Evolutionary conservation across 768 basidiomycete genomes (phyloP).

Genomic region (Tubosaeta brunneosetosa): DNA sequence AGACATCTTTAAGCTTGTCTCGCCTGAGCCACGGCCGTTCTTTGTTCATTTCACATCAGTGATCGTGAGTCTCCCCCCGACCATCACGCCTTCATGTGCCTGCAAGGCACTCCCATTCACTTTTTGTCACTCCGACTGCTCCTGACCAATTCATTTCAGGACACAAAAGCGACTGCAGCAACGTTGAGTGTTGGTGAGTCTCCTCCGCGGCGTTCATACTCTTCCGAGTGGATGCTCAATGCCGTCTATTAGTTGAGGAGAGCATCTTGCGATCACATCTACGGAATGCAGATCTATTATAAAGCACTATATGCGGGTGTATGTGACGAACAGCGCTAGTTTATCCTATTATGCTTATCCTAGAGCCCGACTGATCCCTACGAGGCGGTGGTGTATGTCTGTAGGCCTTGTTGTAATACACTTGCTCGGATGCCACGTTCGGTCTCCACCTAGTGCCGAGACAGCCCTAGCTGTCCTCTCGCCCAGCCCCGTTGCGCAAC

Average conservation of each 20-base stretch:
- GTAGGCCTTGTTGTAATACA: not conserved
- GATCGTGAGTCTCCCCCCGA: constrained; percentile 47
- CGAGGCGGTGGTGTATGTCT: not conserved
- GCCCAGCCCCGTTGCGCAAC: constrained; percentile 44
- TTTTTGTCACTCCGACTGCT: not conserved
- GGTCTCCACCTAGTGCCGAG: not conserved
- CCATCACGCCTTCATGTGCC: constrained; percentile 4
- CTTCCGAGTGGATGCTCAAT: constrained; percentile 1
- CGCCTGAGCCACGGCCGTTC: constrained; percentile 62
- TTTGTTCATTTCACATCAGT: constrained; percentile 74
- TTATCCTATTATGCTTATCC: not conserved
- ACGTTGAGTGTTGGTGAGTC: constrained; percentile 63
- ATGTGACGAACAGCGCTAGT: not conserved
- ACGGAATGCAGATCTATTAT: constrained; percentile 66
- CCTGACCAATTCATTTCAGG: constrained; percentile 39
- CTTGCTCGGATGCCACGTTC: no score
- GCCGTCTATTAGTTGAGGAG: constrained; percentile 52
- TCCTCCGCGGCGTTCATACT: not conserved
- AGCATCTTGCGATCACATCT: constrained; percentile 69
- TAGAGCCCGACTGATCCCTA: not conserved
- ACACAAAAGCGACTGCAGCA: constrained; percentile 67
- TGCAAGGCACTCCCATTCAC: not conserved
- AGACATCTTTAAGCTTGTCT: constrained; percentile 60
- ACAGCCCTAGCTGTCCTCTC: constrained; percentile 13
- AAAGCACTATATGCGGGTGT: constrained; percentile 10